phyloP scores from a whole-genome alignment of 352 stramenopile species.

The Globisporangium splendens region DNA sequence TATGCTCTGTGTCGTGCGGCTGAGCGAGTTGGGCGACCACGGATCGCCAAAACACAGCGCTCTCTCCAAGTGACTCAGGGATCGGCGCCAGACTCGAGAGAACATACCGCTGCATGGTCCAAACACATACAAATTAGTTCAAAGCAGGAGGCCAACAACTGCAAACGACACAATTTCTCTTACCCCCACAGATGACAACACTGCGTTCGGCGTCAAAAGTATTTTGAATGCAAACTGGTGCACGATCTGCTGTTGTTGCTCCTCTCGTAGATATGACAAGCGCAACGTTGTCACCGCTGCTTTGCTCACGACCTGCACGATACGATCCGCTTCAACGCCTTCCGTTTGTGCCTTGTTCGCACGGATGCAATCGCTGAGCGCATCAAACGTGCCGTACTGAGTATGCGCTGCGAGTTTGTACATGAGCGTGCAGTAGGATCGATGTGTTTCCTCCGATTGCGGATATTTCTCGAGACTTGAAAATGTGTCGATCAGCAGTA shows the following conservation, averaged over 20 bases:
- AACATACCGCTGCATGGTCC: slow-evolving; percentile 1
- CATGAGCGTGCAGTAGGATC: slow-evolving; percentile 20
- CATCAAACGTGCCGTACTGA: slow-evolving; percentile 29
- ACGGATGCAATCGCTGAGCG: slow-evolving; percentile 26
- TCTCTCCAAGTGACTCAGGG: not conserved
- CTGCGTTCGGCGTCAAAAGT: slow-evolving; percentile 23
- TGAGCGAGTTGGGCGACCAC: slow-evolving; percentile 15
- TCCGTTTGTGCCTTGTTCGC: slow-evolving; percentile 11
- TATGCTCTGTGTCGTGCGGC: not conserved
- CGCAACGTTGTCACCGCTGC: slow-evolving; percentile 19
- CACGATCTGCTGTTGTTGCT: slow-evolving; percentile 5
- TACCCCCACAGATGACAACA: slow-evolving; percentile 18
- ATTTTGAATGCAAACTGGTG: slow-evolving; percentile 27
- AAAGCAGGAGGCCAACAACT: not conserved
- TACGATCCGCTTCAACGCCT: slow-evolving; percentile 18
- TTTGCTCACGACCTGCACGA: slow-evolving; percentile 27
- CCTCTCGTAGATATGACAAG: slow-evolving; percentile 5
- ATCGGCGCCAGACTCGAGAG: slow-evolving; percentile 1
- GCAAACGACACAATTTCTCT: not conserved
- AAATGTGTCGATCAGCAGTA: slow-evolving; percentile 48
- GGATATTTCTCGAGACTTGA: slow-evolving; percentile 27
- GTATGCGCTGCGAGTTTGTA: slow-evolving; percentile 22
- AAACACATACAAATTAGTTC: not conserved
- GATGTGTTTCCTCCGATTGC: slow-evolving; percentile 13
- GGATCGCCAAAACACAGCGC: slow-evolving; percentile 8